Evolutionary conservation across 495 filamentous ascomycete genomes (phyloP).

Genomic region (Penicillium simplicissimum): DNA sequence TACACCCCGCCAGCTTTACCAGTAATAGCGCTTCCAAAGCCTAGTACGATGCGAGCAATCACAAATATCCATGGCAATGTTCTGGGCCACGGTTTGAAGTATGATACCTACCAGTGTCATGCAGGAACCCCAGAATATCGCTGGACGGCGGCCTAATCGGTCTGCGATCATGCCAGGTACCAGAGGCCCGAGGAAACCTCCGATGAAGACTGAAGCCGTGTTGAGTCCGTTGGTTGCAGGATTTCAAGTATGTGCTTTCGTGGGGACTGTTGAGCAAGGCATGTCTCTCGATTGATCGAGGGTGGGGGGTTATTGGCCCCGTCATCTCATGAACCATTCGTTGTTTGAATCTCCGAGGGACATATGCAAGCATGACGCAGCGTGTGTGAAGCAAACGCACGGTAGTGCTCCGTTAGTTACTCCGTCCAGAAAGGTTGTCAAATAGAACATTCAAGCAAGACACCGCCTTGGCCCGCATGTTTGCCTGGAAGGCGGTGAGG

Average conservation of each 20-base stretch:
- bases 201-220: conserved; percentile 50
- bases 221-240: conserved; percentile 46
- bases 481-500: neutral
- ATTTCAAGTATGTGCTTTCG: conserved; percentile 47
- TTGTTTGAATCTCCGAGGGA: neutral
- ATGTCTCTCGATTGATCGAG: too few relatives aligned
- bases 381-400: too few relatives aligned
- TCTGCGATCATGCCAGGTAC: conserved; percentile 42
- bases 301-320: too few relatives aligned
- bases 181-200: conserved; percentile 40
- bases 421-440: too few relatives aligned
- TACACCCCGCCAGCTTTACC: conserved; percentile 44
- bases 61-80: conserved; percentile 53
- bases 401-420: too few relatives aligned
- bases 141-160: conserved; percentile 43
- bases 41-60: conserved; percentile 43
- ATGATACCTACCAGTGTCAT: conserved; percentile 48
- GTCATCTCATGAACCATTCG: conserved; percentile 37
- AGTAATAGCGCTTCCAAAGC: conserved; percentile 40
- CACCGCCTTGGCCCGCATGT: too few relatives aligned
- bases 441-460: too few relatives aligned
- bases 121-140: conserved; percentile 46
- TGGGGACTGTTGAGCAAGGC: too few relatives aligned
- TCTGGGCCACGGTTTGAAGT: conserved; percentile 50
- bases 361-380: neutral